Evolutionary conservation across 2,329 filamentous ascomycete species (phyloP).

Genomic region (Stemphylium beticola): DNA sequence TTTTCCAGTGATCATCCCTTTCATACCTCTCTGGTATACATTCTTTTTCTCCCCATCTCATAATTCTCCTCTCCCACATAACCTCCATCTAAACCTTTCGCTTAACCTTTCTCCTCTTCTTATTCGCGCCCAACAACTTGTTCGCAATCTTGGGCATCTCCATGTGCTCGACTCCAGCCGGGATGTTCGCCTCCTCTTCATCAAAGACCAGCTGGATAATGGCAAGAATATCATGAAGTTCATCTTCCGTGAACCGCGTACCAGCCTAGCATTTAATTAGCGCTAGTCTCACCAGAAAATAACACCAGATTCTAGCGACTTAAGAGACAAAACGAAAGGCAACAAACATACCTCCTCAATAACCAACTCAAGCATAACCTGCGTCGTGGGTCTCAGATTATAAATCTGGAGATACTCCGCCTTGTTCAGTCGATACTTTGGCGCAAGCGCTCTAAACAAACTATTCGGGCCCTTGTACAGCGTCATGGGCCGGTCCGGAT

Average conservation of each 20-base stretch:
- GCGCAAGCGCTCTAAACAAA: constrained; percentile 38
- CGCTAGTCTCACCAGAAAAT: neutral
- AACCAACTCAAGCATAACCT: constrained; percentile 42
- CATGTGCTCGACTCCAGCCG: constrained; percentile 32
- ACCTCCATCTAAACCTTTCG: constrained; percentile 2
- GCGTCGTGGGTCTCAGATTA: constrained; percentile 41
- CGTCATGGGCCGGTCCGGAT: constrained; percentile 39
- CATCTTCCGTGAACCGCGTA: constrained; percentile 37
- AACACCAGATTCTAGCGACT: neutral
- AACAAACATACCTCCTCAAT: constrained; percentile 42
- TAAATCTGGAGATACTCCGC: constrained; percentile 49
- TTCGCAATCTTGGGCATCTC: constrained; percentile 37
- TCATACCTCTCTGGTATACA: neutral
- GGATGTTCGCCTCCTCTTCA: constrained; percentile 39
- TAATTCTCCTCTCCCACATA: neutral
- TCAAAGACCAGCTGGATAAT: constrained; percentile 38
- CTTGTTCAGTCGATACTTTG: constrained; percentile 44
- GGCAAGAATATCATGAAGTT: constrained; percentile 38
- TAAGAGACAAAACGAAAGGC: neutral
- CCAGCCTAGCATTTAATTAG: constrained; percentile 22
- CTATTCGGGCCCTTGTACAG: constrained; percentile 43
- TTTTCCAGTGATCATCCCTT: neutral
- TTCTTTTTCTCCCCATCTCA: neutral
- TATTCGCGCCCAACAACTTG: constrained; percentile 38
- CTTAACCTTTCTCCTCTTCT: constrained; percentile 30